phyloP scores from a whole-genome alignment of 1,284 basidiomycete species.

The Cryptococcus sp. region DNA sequence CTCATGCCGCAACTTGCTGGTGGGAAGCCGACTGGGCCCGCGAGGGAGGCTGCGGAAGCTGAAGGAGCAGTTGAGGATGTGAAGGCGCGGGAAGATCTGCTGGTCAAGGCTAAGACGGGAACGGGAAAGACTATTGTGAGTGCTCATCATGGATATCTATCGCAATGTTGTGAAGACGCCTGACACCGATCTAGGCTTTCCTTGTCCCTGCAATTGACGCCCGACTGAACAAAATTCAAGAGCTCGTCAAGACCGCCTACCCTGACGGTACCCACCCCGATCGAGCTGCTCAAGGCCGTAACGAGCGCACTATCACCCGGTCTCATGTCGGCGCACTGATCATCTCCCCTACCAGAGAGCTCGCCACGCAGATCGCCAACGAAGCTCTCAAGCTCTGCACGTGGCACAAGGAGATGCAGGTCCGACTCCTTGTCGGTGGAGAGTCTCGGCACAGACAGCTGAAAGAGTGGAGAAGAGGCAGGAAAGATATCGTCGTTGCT shows the following conservation, averaged over 20 bases:
- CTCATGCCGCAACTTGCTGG: conserved; percentile 58
- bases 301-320: conserved; percentile 52
- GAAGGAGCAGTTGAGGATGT: conserved; percentile 24
- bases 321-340: conserved; percentile 73
- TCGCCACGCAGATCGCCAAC: conserved; percentile 89
- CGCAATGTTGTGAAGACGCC: not conserved
- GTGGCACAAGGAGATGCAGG: conserved; percentile 68
- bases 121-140: conserved; percentile 80
- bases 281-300: conserved; percentile 28
- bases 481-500: conserved; percentile 85
- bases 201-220: conserved; percentile 84
- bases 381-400: conserved; percentile 73
- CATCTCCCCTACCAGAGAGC: conserved; percentile 90
- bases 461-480: conserved; percentile 64
- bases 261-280: conserved; percentile 28
- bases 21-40: conserved; percentile 25
- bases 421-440: conserved; percentile 81
- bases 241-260: conserved; percentile 24
- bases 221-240: conserved; percentile 56
- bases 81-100: conserved; percentile 37
- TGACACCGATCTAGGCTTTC: conserved; percentile 60
- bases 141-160: not conserved
- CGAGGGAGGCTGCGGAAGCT: conserved; percentile 23
- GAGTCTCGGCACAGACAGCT: conserved; percentile 67
- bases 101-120: conserved; percentile 74